Evolutionary conservation across 2,329 filamentous ascomycete genomes (phyloP), one percentile per base, ranked within the genome.

Genomic region (Penicillium crustosum): DNA sequence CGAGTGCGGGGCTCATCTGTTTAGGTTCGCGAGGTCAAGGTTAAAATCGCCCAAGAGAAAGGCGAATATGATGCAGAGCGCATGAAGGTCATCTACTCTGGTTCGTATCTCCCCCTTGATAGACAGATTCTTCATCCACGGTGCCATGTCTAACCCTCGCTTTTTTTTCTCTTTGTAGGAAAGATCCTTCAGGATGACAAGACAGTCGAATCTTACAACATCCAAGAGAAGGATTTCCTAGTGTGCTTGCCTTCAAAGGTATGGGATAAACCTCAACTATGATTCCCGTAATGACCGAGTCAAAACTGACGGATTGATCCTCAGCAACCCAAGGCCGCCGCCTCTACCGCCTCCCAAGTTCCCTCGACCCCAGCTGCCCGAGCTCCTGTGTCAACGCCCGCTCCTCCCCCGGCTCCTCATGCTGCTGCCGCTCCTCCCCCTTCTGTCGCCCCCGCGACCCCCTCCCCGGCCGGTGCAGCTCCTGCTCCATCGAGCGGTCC

Each of bases 201-300:
- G 73, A 96, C 93, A 2, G 90, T 99, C 68, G 91, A 92, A 77
- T 93, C 90, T 41, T 97, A 97, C 82, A 96, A 91, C 79, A 97
- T 99, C 63, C 93, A 99, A 79, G 94, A 97, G 84, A 99, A 97
- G 83, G 94, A 94, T 38, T 99, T 97, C 76, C 92, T 99, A 70
- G 94, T 99, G 60, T 99, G 94, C 81, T 96, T 99, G 87, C 88
- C 96, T 69, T 91, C 91, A 74, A 97, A 97, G 90, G 93, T 96
- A 81, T 62, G 77, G 62, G 45, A 43, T 38, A 45, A 8, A 5
- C 15, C 7, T 19, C 17, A 7, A 35, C 21, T 15, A 29, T 13
- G 12, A 15, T 41, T 35, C 33, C 15, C 2, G 38, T 38, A 21
- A 27, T 31, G 8, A 27, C 19, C 17, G 23, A 39, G 27, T 6